Evolutionary conservation across 108 stramenopile species (phyloP), one percentile per base, ranked within the genome.

Genomic region (Craspedostauros australis): DNA sequence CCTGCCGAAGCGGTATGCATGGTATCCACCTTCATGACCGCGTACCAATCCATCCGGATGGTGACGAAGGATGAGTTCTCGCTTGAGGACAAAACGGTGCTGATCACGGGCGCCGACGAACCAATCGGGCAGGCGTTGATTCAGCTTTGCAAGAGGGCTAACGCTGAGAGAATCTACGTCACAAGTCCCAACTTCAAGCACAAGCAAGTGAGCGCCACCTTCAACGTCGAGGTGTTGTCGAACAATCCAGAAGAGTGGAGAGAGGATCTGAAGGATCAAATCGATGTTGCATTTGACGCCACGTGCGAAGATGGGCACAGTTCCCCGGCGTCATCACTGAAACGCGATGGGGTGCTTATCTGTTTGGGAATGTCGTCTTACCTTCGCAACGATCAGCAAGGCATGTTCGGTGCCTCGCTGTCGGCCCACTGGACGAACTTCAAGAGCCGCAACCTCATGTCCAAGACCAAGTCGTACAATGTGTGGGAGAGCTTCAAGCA

Each of bases 271-370:
- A 37, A 64, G 26, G 75, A 73, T 19, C 58, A 73, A 30, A 79
- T 86, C 57, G 80, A 86, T 44, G 40, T 79, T 32, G 77, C 82
- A 12, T 72, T 86, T 60, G 84, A 86, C 33, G 71, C 72, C 54
- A 48, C 66, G 1, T 80, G 83, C 60, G 8, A 62, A 7, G 74
- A 78, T 38, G 62, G 57, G 4, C 62, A 66, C 30, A 53, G 46
- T 19, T 70, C 82, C 19, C 46, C 63, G 32, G 54, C 68, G 48
- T 57, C 45, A 24, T 66, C 73, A 19, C 54, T 86, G 26, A 70
- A 65, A 20, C 20, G 50, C 18, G 59, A 69, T 20, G 80, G 80
- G 22, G 64, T 21, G 11, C 60, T 86, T 6, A 40, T 81, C 14
- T 77, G 75, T 47, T 57, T 69, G 8, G 80, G 80, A 46, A 49